Conservation (phyloP, 352 stramenopile genomes). For the Phytophthora pistaciae region DNA sequence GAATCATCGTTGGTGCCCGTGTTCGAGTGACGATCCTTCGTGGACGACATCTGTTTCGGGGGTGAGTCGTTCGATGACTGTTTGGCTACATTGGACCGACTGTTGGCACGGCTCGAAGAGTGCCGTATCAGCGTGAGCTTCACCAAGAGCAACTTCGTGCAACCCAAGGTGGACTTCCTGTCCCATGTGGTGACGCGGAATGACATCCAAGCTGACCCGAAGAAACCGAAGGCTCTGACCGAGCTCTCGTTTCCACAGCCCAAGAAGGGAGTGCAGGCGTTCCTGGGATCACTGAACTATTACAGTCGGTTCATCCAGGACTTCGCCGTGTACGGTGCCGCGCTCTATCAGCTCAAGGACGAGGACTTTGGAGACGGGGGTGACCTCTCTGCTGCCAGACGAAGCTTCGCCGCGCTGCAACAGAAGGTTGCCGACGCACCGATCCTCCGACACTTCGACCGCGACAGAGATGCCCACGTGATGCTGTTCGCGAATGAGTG, state of each 20-base stretch:
- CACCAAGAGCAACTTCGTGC: conserved; percentile 30
- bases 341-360: conserved; percentile 29
- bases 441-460: too few species aligned
- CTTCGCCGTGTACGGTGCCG: conserved; percentile 16
- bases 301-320: conserved; percentile 40
- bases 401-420: conserved; percentile 22
- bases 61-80: background rate
- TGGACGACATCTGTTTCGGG: conserved; percentile 31
- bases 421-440: too few species aligned
- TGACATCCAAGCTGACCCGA: conserved; percentile 17
- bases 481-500: too few species aligned
- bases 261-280: conserved; percentile 29
- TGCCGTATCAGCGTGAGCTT: conserved; percentile 35
- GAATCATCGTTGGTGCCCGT: background rate
- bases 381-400: background rate
- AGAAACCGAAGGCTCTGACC: conserved; percentile 10
- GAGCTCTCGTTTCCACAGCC: conserved; percentile 19
- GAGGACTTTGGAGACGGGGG: background rate
- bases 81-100: background rate
- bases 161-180: conserved; percentile 16
- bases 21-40: conserved; percentile 4
- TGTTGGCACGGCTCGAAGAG: conserved; percentile 18
- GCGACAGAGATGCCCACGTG: too few species aligned
- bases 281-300: conserved; percentile 34
- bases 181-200: conserved; percentile 24